These are phyloP conservation scores for Apiospora hydei DNA, from an alignment of 2,329 filamentous ascomycete species.

Conservation along the genomic window DNA sequence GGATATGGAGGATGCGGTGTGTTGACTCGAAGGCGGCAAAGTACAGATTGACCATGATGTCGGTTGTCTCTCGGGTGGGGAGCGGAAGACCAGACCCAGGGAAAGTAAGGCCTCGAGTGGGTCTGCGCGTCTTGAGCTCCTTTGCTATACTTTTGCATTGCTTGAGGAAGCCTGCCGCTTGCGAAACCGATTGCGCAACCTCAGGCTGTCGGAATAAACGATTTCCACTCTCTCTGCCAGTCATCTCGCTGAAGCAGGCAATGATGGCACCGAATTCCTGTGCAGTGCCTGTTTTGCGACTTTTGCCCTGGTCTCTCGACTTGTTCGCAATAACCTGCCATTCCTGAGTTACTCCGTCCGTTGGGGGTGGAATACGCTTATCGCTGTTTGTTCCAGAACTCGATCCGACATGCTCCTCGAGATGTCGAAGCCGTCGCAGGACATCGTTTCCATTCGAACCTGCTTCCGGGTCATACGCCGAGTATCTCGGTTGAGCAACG, in stretches of 20 bases:
- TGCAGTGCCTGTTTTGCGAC: constrained; percentile 41
- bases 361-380: neutral
- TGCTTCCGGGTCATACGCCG: no score
- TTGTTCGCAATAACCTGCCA: constrained; percentile 40
- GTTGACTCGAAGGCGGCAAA: constrained; percentile 57
- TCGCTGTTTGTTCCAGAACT: neutral
- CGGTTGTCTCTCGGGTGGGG: constrained; percentile 44
- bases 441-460: neutral
- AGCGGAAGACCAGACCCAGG: constrained; percentile 35
- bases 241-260: constrained; percentile 38
- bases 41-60: constrained; percentile 54
- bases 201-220: constrained; percentile 34
- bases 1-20: constrained; percentile 60
- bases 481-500: neutral
- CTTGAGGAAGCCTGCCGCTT: constrained; percentile 40
- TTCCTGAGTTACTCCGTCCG: neutral
- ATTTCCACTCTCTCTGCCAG: constrained; percentile 30
- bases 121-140: constrained; percentile 42
- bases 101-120: constrained; percentile 40
- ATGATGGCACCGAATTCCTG: constrained; percentile 42
- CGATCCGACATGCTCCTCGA: neutral
- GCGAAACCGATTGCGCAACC: constrained; percentile 33
- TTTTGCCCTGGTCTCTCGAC: constrained; percentile 44
- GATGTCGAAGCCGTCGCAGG: neutral
- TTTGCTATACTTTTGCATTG: constrained; percentile 45